Percentiles rank a stretch among this genome's conserved stretches.
Conservation (phyloP, 169 alveolate species). For the Amoebophrya sp. region DNA sequence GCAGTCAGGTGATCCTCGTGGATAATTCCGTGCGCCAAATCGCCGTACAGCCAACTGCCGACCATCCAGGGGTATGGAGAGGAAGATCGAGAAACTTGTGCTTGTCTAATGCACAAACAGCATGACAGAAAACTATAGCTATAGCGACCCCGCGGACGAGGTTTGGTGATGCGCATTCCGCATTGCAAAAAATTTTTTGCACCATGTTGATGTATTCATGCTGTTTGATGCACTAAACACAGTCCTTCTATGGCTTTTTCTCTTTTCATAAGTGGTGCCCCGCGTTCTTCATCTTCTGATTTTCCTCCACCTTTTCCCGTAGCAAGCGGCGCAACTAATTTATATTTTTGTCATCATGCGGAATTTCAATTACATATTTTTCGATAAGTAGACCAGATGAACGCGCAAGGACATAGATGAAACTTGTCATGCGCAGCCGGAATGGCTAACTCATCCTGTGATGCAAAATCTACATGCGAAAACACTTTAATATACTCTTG, state of each 20-base stretch:
- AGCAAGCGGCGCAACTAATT: not conserved
- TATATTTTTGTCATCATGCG: not conserved
- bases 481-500: not conserved
- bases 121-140: too few species aligned
- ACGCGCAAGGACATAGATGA: not conserved
- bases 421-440: not conserved
- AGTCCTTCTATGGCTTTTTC: too few species aligned
- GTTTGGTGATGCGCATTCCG: too few species aligned
- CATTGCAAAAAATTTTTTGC: too few species aligned
- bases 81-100: too few species aligned
- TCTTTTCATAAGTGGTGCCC: too few species aligned
- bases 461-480: not conserved
- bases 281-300: not conserved
- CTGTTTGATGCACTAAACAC: too few species aligned
- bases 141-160: too few species aligned
- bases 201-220: too few species aligned
- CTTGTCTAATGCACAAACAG: too few species aligned
- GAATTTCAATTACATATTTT: not conserved
- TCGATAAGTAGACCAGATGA: not conserved
- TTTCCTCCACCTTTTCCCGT: not conserved
- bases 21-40: slow-evolving; percentile 4
- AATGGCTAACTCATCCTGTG: not conserved
- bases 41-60: slow-evolving; percentile 18
- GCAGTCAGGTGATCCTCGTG: not conserved
- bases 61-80: too few species aligned